Base-by-base conservation (phyloP, 768 basidiomycete genomes). In the Heimioporus sp. region DNA sequence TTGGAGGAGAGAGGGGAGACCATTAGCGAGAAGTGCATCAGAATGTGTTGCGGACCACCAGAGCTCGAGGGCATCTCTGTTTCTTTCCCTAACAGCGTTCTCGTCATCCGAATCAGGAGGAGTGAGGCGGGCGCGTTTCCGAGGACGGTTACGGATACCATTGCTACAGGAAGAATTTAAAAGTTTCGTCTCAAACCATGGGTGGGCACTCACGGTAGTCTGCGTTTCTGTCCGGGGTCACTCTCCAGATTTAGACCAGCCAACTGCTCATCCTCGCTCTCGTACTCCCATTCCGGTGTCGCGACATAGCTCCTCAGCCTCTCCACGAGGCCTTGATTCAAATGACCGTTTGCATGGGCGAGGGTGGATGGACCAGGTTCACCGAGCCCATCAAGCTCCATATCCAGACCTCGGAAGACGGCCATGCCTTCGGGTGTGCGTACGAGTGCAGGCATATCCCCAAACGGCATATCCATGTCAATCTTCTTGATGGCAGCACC, bases 31-130 rank as follows among this genome's bases (percentile, higher is more conserved):
- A 19, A 90, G 72, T 2, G 73, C 62, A 58, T 86, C 82, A 2
- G 80, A 82, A 57, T 81, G 81, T 35, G 83, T 76, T 4, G 84
- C 85, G 28, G 79, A 75, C 90, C 90, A 92, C 90, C 90, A 92
- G 7, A 85, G 66, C 35, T 83, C 79, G 7, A 76, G 72, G 4
- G 74, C 59, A 38, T 80, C 79, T 42, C 46, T 56, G 20, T 76
- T 73, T 49, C 74, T 71, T 17, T 72, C 73, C 20, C 48, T 46
- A 48, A 24, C 5, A 1, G 35, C 41, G 34, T 19, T 36, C 68
- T 67, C 55, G 61, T 74, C 39, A 60, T 74, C 34, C 64, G 72
- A 65, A 65, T 74, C 57, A 56, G 76, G 65, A 13, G 75, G 69
- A 1, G 68, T 73, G 20, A 77, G 76, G 32, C 85, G 80, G 12